Conservation (phyloP, 2,329 filamentous ascomycete species). For the Talaromyces sp. region DNA sequence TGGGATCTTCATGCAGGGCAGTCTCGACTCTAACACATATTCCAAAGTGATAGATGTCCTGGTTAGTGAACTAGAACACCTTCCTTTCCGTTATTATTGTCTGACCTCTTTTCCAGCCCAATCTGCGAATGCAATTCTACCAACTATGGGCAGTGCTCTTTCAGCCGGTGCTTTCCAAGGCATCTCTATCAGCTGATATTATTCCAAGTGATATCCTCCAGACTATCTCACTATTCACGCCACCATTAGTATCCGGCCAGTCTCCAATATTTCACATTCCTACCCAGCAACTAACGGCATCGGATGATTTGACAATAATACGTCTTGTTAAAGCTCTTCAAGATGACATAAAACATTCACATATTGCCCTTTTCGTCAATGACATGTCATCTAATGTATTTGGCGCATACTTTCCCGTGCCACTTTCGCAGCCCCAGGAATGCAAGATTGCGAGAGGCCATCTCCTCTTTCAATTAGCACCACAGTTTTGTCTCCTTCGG, state of each 20-base stretch:
- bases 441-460: conserved; percentile 1
- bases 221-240: background rate
- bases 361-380: background rate
- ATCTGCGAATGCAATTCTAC: conserved; percentile 1
- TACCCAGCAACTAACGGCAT: background rate
- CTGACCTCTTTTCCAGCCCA: background rate
- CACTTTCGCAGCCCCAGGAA: background rate
- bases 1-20: background rate
- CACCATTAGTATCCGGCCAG: background rate
- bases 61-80: background rate
- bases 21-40: background rate
- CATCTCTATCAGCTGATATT: background rate
- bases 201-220: background rate
- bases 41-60: background rate
- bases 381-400: background rate
- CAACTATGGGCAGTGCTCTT: conserved; percentile 5
- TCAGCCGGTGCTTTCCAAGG: background rate
- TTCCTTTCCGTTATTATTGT: background rate
- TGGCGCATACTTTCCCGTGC: background rate
- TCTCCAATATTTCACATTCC: background rate
- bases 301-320: background rate
- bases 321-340: background rate
- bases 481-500: background rate
- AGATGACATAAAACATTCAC: background rate
- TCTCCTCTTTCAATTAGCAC: conserved; percentile 3